phyloP scores from a whole-genome alignment of 2,329 filamentous ascomycete genomes.

The Fusarium fujikuroi region DNA sequence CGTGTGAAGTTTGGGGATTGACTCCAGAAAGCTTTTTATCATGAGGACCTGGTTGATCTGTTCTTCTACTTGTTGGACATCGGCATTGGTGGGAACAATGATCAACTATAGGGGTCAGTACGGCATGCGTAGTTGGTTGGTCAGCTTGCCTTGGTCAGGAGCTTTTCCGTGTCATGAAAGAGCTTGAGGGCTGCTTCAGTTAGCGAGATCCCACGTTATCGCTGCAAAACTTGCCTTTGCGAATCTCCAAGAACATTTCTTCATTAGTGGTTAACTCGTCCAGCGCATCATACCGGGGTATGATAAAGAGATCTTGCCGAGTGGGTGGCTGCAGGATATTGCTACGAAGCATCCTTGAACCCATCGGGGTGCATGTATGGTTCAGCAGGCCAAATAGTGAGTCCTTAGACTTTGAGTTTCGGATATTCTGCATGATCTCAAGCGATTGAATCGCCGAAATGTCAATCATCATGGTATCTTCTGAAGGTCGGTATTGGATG shows the following conservation, averaged over 20 bases:
- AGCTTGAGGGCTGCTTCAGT: slow-evolving; percentile 69
- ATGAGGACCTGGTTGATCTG: slow-evolving; percentile 88
- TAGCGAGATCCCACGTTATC: fast-evolving
- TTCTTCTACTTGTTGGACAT: slow-evolving; percentile 77
- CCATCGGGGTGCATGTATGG: slow-evolving; percentile 88
- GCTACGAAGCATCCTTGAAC: slow-evolving; percentile 81
- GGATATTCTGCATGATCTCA: slow-evolving; percentile 89
- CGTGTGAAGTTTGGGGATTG: slow-evolving; percentile 73
- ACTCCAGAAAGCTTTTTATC: slow-evolving; percentile 82
- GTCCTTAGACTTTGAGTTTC: slow-evolving; percentile 79
- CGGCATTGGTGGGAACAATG: slow-evolving; percentile 73
- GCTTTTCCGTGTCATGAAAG: slow-evolving; percentile 82
- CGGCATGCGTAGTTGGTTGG: fast-evolving
- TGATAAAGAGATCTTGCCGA: slow-evolving; percentile 70
- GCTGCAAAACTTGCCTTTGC: slow-evolving; percentile 65
- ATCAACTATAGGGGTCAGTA: slow-evolving; percentile 68
- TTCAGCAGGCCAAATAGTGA: slow-evolving; percentile 89
- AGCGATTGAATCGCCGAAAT: slow-evolving; percentile 86
- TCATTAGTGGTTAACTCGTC: slow-evolving; percentile 85
- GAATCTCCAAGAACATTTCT: slow-evolving; percentile 82
- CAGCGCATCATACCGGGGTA: slow-evolving; percentile 81
- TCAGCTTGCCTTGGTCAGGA: slow-evolving; percentile 74
- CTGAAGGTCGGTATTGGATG: slow-evolving; percentile 86
- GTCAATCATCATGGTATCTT: slow-evolving; percentile 96
- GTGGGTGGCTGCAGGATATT: slow-evolving; percentile 92